A percentile compares a stretch with the other conserved stretches of the same genome.
Evolutionary conservation across 108 stramenopile species (phyloP).

Genomic region (Skeletonema costatum): DNA sequence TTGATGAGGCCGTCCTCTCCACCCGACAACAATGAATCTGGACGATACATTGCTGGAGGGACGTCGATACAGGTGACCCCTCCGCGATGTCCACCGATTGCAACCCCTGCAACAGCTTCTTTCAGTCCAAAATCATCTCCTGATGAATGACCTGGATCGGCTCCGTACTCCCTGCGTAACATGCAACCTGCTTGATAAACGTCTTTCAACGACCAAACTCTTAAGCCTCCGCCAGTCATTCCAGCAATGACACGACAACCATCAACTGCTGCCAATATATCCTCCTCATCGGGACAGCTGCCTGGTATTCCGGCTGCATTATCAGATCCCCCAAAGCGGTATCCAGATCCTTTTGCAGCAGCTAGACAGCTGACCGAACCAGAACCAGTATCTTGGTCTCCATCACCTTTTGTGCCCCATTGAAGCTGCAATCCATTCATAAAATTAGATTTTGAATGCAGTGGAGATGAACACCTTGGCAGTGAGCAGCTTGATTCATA

Average conservation of each 20-base stretch:
- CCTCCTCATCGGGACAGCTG: conserved; percentile 45
- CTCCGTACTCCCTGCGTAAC: conserved; percentile 3
- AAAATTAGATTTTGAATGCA: conserved; percentile 23
- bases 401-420: conserved; percentile 75
- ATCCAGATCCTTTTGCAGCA: conserved; percentile 60
- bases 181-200: conserved; percentile 52
- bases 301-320: conserved; percentile 7
- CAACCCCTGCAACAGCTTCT: conserved; percentile 28
- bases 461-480: conserved; percentile 2
- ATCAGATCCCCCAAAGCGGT: conserved; percentile 32
- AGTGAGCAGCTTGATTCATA: conserved; percentile 8
- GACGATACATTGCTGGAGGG: conserved; percentile 81
- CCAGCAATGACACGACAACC: conserved; percentile 81
- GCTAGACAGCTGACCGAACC: conserved; percentile 84
- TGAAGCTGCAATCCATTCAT: conserved; percentile 78
- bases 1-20: conserved; percentile 90
- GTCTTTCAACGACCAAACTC: conserved; percentile 84
- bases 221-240: conserved; percentile 79
- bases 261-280: conserved; percentile 71
- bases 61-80: conserved; percentile 86
- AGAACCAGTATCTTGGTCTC: conserved; percentile 67
- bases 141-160: conserved; percentile 11
- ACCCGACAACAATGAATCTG: conserved; percentile 81
- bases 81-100: conserved; percentile 71
- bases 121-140: conserved; percentile 34